Conservation (phyloP, 257 asterid species). For the Asclepias syriaca region DNA sequence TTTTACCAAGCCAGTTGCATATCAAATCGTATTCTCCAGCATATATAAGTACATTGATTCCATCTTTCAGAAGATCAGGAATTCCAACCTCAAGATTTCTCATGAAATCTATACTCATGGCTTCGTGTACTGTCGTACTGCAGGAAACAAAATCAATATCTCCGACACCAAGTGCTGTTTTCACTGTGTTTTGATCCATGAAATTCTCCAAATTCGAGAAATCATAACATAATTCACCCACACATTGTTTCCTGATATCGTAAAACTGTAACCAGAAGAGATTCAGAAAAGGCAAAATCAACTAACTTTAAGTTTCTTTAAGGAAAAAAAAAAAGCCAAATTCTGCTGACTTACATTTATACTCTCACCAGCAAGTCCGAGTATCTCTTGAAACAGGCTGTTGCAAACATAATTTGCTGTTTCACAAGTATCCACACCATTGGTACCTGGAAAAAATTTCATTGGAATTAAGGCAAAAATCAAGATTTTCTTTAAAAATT, state of each 20-base stretch:
- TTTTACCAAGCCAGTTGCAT: constrained; percentile 72
- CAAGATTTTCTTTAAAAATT: too few species aligned
- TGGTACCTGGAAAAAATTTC: constrained; percentile 23
- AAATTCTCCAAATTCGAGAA: constrained; percentile 52
- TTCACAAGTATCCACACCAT: constrained; percentile 36
- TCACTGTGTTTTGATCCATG: constrained; percentile 31
- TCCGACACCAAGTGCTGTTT: constrained; percentile 55
- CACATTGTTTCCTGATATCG: constrained; percentile 51
- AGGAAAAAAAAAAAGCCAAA: too few species aligned
- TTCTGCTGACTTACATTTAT: constrained; percentile 37
- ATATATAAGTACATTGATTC: constrained; percentile 45
- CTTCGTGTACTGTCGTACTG: constrained; percentile 31
- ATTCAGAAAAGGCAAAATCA: too few species aligned
- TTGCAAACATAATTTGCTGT: constrained; percentile 33
- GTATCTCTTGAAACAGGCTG: constrained; percentile 32
- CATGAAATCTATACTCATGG: constrained; percentile 49
- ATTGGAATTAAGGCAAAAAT: background rate
- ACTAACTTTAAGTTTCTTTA: too few species aligned
- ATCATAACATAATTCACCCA: constrained; percentile 45
- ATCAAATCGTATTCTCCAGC: constrained; percentile 80
- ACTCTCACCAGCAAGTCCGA: constrained; percentile 21
- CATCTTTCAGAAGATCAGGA: constrained; percentile 58
- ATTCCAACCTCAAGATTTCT: constrained; percentile 41
- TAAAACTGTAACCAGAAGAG: constrained; percentile 40
- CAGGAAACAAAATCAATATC: constrained; percentile 59